A percentile compares a stretch with the other conserved stretches of the same genome.
Conservation (phyloP, 106 monocot genomes). For the Chionographis japonica region DNA sequence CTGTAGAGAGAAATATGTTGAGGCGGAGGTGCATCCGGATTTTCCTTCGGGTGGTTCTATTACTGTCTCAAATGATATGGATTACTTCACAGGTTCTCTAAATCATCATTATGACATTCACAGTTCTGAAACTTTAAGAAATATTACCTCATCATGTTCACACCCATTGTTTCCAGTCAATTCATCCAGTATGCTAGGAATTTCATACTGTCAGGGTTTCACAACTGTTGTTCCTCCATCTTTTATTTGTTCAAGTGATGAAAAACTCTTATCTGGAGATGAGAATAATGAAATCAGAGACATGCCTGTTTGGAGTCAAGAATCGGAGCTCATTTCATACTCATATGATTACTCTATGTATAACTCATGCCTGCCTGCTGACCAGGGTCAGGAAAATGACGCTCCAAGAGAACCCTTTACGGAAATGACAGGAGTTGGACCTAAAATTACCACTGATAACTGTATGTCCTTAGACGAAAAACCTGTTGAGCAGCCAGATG, state of each 20-base stretch:
- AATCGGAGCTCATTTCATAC: conserved; percentile 29
- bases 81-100: conserved; percentile 3
- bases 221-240: conserved; percentile 29
- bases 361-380: conserved; percentile 6
- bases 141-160: conserved; percentile 15
- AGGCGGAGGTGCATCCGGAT: not conserved
- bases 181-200: conserved; percentile 23
- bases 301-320: conserved; percentile 7
- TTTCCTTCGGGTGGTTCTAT: not conserved
- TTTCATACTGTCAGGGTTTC: conserved; percentile 25
- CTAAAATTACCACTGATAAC: conserved; percentile 10
- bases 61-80: conserved; percentile 4
- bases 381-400: conserved; percentile 19
- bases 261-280: conserved; percentile 7
- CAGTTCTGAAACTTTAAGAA: conserved; percentile 14
- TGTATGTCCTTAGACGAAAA: conserved; percentile 23
- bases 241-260: conserved; percentile 28
- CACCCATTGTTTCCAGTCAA: conserved; percentile 20
- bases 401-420: conserved; percentile 2
- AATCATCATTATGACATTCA: conserved; percentile 6
- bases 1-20: not conserved
- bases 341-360: conserved; percentile 14
- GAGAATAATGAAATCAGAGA: conserved; percentile 8
- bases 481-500: conserved; percentile 9
- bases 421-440: conserved; percentile 14